A percentile compares a stretch with the other conserved stretches of the same genome.
phyloP scores from a whole-genome alignment of 2,329 filamentous ascomycete species.

The Beauveria rudraprayagi region DNA sequence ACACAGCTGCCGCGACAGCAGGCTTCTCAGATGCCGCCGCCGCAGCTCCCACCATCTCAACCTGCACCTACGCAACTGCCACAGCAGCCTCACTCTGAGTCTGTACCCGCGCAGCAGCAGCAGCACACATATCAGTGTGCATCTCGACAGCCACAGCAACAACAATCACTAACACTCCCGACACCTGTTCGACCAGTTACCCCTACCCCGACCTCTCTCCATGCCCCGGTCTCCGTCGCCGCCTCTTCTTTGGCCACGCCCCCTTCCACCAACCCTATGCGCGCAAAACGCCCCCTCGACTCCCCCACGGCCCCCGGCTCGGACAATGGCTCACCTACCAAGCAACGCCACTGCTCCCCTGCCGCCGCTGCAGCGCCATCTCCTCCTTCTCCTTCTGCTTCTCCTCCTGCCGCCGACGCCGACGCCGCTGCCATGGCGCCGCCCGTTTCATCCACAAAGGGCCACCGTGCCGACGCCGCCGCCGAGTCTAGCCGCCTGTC shows the following conservation, averaged over 20 bases:
- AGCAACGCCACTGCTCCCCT: not conserved
- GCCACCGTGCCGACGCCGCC: slow-evolving; percentile 6
- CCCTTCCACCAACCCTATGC: not conserved
- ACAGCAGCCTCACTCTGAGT: too few relatives aligned
- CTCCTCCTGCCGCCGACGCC: not conserved
- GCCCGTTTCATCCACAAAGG: not conserved
- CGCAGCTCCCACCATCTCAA: not conserved
- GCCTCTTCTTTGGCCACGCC: not conserved
- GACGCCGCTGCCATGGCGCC: not conserved
- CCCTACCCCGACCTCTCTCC: not conserved
- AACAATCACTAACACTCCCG: not conserved
- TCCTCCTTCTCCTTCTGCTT: not conserved
- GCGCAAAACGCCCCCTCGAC: not conserved
- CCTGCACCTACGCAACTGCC: not conserved
- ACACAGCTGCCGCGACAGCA: not conserved
- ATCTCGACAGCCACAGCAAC: not conserved
- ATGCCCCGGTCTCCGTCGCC: too few relatives aligned
- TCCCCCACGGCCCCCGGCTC: not conserved
- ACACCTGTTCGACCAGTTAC: not conserved
- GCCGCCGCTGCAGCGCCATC: not conserved
- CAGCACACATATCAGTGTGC: too few relatives aligned
- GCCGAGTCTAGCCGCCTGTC: slow-evolving; percentile 14
- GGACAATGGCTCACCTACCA: not conserved
- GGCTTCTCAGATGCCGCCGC: not conserved
- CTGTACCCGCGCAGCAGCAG: too few relatives aligned